phyloP scores from a whole-genome alignment of 306 rosid genomes.

The Lathyrus tuberosus region DNA sequence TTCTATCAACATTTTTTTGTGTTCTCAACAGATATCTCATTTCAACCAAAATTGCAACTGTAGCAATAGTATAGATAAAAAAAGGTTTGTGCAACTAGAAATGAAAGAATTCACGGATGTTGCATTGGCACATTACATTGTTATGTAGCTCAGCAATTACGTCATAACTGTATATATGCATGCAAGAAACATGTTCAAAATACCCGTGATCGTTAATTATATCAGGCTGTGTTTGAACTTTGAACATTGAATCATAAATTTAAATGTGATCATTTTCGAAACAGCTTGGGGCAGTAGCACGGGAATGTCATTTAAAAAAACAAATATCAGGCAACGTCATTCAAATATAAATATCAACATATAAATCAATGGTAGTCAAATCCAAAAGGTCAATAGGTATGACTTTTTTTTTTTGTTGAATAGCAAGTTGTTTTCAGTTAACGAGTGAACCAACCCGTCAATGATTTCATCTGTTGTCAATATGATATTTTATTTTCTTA shows the following conservation, averaged over 20 bases:
- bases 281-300: background rate
- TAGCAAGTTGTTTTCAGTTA: too few relatives aligned
- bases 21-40: background rate
- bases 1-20: slow-evolving; percentile 1
- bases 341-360: too few relatives aligned
- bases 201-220: slow-evolving; percentile 8
- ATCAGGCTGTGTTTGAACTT: background rate
- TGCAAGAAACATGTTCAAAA: slow-evolving; percentile 12
- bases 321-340: too few relatives aligned
- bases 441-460: too few relatives aligned
- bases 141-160: background rate
- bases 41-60: background rate
- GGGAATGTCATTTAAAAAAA: too few relatives aligned
- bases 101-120: background rate
- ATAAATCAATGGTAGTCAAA: too few relatives aligned
- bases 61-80: too few relatives aligned
- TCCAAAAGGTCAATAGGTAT: too few relatives aligned
- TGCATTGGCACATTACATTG: background rate
- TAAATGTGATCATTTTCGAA: slow-evolving; percentile 14
- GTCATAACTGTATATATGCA: slow-evolving; percentile 2
- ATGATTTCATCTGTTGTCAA: too few relatives aligned
- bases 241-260: slow-evolving; percentile 12
- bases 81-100: background rate
- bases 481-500: too few relatives aligned
- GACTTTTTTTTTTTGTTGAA: too few relatives aligned